A percentile compares a stretch with the other conserved stretches of the same genome.
Evolutionary conservation across 768 basidiomycete species (phyloP).

Genomic region (Naganishia vaughanmartiniae): DNA sequence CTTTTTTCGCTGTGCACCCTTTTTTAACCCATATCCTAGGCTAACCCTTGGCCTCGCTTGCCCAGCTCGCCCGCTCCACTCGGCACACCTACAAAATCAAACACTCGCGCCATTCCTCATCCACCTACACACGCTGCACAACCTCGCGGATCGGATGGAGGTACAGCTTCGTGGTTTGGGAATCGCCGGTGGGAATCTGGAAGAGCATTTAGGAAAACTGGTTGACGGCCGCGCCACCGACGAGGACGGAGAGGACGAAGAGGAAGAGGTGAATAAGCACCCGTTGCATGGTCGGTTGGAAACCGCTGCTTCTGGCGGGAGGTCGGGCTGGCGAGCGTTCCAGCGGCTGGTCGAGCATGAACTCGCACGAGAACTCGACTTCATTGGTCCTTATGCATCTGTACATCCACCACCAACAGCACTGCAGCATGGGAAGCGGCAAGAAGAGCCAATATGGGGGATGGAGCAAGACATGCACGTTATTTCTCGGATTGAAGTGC

Average conservation of each 20-base stretch:
- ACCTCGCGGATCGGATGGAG: background rate
- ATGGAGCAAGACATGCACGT: conserved; percentile 30
- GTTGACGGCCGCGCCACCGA: background rate
- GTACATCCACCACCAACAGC: background rate
- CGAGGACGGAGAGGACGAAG: background rate
- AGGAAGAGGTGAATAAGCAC: too few relatives aligned
- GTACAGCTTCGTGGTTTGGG: conserved; percentile 14
- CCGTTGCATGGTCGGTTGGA: background rate
- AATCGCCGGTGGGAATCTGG: conserved; percentile 29
- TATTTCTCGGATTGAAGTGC: conserved; percentile 21
- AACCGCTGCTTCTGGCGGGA: background rate
- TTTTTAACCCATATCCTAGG: too few relatives aligned
- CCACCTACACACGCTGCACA: background rate
- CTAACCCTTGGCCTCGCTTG: too few relatives aligned
- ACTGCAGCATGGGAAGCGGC: background rate
- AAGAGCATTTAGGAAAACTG: conserved; percentile 19
- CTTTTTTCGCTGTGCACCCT: too few relatives aligned
- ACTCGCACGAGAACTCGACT: conserved; percentile 8
- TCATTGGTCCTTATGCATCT: conserved; percentile 12
- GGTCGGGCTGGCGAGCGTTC: background rate
- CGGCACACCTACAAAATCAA: background rate
- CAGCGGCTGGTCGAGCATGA: conserved; percentile 9
- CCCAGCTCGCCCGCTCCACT: background rate
- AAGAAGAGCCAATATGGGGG: conserved; percentile 5
- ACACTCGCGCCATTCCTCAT: conserved; percentile 3